Conservation (phyloP, 129 eudicot species). For the Logfia minima region DNA sequence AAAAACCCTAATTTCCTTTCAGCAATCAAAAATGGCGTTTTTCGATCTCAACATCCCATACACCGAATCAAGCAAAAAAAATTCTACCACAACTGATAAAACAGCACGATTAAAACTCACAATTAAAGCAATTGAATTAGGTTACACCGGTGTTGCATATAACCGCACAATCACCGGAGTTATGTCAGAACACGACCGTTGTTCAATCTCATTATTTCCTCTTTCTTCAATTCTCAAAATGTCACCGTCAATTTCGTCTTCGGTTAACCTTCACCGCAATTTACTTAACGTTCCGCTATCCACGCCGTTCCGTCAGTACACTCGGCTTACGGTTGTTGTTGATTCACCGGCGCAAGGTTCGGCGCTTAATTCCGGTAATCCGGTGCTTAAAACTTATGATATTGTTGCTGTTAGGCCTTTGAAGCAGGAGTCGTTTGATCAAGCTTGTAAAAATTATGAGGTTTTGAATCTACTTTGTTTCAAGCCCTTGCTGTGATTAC, state of each 20-base stretch:
- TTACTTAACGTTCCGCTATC: slow-evolving; percentile 46
- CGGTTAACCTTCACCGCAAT: slow-evolving; percentile 65
- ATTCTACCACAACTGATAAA: slow-evolving; percentile 35
- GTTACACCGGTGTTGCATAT: slow-evolving; percentile 85
- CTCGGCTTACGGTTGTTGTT: slow-evolving; percentile 66
- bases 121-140: slow-evolving; percentile 73
- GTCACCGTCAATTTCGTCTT: slow-evolving; percentile 50
- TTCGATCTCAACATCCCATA: slow-evolving; percentile 87
- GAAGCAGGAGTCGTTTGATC: slow-evolving; percentile 67
- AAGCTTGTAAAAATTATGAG: slow-evolving; percentile 71
- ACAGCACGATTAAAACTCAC: slow-evolving; percentile 57
- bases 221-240: slow-evolving; percentile 50
- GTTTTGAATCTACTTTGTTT: slow-evolving; percentile 20
- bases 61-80: slow-evolving; percentile 53
- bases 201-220: slow-evolving; percentile 53
- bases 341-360: slow-evolving; percentile 55
- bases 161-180: slow-evolving; percentile 67
- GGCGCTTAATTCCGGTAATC: slow-evolving; percentile 73
- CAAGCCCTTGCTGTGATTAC: neutral
- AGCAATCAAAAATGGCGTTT: slow-evolving; percentile 49
- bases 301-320: slow-evolving; percentile 75
- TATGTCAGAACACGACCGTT: slow-evolving; percentile 76
- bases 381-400: slow-evolving; percentile 68
- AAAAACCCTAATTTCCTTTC: slow-evolving; percentile 1
- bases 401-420: slow-evolving; percentile 77